Conservation (phyloP, 1,284 basidiomycete species). For the Marasmius sp. region DNA sequence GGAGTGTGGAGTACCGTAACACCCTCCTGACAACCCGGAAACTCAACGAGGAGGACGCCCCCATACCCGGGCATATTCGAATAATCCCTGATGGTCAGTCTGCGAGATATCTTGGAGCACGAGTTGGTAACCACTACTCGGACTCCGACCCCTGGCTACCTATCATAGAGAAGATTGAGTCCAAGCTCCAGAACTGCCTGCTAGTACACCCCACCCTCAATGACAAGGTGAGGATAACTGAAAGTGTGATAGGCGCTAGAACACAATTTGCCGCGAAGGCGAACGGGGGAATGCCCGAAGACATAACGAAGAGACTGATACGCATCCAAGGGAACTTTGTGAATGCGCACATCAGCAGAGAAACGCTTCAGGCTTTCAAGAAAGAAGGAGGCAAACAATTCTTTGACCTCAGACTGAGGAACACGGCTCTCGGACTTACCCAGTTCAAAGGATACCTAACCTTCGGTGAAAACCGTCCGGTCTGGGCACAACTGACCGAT, state of each 20-base stretch:
- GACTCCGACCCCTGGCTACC: slow-evolving; percentile 15
- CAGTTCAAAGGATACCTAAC: slow-evolving; percentile 22
- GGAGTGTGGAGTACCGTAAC: slow-evolving; percentile 14
- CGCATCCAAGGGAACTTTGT: background rate
- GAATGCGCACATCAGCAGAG: background rate
- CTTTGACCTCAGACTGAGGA: slow-evolving; percentile 20
- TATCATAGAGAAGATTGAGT: slow-evolving; percentile 9
- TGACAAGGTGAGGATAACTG: background rate
- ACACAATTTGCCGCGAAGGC: too few relatives aligned
- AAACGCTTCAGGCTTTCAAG: background rate
- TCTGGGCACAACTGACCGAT: slow-evolving; percentile 21
- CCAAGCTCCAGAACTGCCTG: background rate
- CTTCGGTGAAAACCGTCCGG: too few relatives aligned
- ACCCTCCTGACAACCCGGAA: background rate
- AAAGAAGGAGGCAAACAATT: slow-evolving; percentile 10
- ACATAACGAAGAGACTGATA: background rate
- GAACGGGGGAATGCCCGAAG: too few relatives aligned
- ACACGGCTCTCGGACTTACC: slow-evolving; percentile 25
- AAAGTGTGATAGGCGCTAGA: background rate
- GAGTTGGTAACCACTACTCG: slow-evolving; percentile 9
- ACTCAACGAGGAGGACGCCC: slow-evolving; percentile 9
- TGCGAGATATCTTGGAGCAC: background rate
- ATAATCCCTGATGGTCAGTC: background rate
- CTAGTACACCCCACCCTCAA: too few relatives aligned
- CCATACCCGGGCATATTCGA: slow-evolving; percentile 23